Evolutionary conservation across 805 yeast species (phyloP).

Genomic region (Starmerella sp.): DNA sequence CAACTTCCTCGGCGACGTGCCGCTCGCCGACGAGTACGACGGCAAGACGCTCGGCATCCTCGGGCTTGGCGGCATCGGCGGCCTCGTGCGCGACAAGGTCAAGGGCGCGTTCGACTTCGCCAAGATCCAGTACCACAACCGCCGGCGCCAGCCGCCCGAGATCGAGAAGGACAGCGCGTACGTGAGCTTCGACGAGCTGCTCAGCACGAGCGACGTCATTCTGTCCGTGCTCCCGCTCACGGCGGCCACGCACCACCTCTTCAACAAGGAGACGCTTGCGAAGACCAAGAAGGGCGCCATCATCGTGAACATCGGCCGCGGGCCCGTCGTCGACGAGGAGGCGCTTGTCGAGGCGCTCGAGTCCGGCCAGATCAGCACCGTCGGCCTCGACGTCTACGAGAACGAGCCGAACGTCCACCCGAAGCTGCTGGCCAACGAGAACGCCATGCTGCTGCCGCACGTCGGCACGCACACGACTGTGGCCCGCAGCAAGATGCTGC

Average conservation of each 20-base stretch:
- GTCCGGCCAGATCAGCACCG: slow-evolving; percentile 40
- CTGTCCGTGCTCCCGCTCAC: slow-evolving; percentile 44
- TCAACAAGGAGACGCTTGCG: slow-evolving; percentile 35
- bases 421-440: slow-evolving; percentile 37
- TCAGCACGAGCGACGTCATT: slow-evolving; percentile 39
- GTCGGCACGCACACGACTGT: slow-evolving; percentile 36
- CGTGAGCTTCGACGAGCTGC: slow-evolving; percentile 38
- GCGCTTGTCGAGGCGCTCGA: slow-evolving; percentile 39
- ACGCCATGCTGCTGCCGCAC: slow-evolving; percentile 46
- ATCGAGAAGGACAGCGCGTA: slow-evolving; percentile 39
- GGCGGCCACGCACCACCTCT: slow-evolving; percentile 39
- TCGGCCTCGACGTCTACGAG: slow-evolving; percentile 54
- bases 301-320: slow-evolving; percentile 50
- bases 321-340: slow-evolving; percentile 46
- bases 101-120: slow-evolving; percentile 38
- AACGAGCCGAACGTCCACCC: slow-evolving; percentile 43
- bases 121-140: slow-evolving; percentile 43
- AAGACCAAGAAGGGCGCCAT: slow-evolving; percentile 46
- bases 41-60: slow-evolving; percentile 45
- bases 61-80: slow-evolving; percentile 57
- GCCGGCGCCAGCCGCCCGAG: slow-evolving; percentile 37
- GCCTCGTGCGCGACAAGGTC: slow-evolving; percentile 42
- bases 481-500: slow-evolving; percentile 63
- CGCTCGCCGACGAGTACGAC: slow-evolving; percentile 40
- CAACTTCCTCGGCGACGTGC: slow-evolving; percentile 37